Base-by-base conservation (phyloP, 1,139 yeast genomes). In the Pneumocystis canis region DNA sequence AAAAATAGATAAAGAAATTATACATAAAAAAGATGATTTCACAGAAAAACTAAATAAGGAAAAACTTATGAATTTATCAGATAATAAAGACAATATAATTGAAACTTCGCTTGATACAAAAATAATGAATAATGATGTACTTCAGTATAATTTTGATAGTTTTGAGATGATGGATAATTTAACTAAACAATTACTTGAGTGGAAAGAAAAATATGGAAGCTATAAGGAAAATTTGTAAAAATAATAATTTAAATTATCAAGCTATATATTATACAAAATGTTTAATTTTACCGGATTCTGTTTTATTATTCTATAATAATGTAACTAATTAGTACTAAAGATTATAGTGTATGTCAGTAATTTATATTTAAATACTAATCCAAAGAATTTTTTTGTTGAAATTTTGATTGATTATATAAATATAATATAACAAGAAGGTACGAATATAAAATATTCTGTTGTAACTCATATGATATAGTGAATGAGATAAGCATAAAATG, bases 161-260 rank as follows among this genome's bases (percentile, higher is more conserved):
- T 75, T 87, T 63, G 74, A 74, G 58, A 74, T 82, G 66, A 83
- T 90, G 83, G 95, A 87, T 69, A 74, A 76, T 2, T 76, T 90
- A 63, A 86, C 95, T 1, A 80, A 82, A 64, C 80, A 82, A 69
- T 79, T 90, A 61, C 76, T 86, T 59, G 72, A 73, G 20, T 90
- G 97, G 97, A 96, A 89, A 70, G 82, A 84, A 66, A 79, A 80
- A 69, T 89, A 78, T 71, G 88, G 89, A 6, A 76, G 78, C 4
- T 53, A 56, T 20, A 35, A 28, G 11, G 40, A 39, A 57, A 57
- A 35, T 39, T 57, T n/a, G 14, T 57, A 57, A 56, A 32, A 40
- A 35, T 35, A 40, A 25, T 28, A 25, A 7, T 47, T 25, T 47
- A 25, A 11, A 47, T 20, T 25, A 47, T 25, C 6, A 47, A 25